Base-by-base conservation (phyloP, 2,329 filamentous ascomycete genomes). In the Fusarium sp. region DNA sequence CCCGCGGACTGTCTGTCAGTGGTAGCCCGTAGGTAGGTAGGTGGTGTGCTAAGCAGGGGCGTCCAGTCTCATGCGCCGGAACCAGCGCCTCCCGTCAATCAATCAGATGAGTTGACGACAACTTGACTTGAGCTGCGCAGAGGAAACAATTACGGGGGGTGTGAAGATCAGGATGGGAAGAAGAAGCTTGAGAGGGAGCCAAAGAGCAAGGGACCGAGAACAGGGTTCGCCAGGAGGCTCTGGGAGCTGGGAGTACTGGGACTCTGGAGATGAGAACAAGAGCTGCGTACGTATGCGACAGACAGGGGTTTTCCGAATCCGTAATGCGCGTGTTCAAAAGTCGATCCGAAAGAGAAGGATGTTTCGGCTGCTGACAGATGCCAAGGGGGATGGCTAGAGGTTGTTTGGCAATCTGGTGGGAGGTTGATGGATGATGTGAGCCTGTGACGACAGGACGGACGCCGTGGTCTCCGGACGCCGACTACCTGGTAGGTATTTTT, bases 41-140 rank as follows among this genome's bases (percentile, higher is more conserved):
- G 62, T 65, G 52, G 52, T 65, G 63, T 65, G 63, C 52, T 59
- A 33, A 54, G 48, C 48, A 54, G 39, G 54, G 63, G 63, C 52
- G 61, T 52, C 43, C 43, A 48, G 43, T 67, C 37, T 66, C 37
- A 33, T 61, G 41, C 54, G 39, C 52, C 29, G 64, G 54, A 59
- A 43, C 43, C 50, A 66, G 64, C 48, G 45, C 16, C 37, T 62
- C 33, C 57, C 63, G 63, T 57, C 24, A 33, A 56, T 56, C 29
- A 43, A 43, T 64, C 54, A 43, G 62, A 52, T 60, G 54, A 60
- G 54, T 60, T 37, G 64, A 65, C 60, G 60, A 63, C 37, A n/a
- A 37, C 33, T 27, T 48, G 31, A 37, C 33, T 27, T 48, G 31
- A 13, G 29, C 52, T 31, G 35, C 18, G 59, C 27, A 20, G 8